phyloP scores from a whole-genome alignment of 768 basidiomycete species.

The Hortiboletus campestris region DNA sequence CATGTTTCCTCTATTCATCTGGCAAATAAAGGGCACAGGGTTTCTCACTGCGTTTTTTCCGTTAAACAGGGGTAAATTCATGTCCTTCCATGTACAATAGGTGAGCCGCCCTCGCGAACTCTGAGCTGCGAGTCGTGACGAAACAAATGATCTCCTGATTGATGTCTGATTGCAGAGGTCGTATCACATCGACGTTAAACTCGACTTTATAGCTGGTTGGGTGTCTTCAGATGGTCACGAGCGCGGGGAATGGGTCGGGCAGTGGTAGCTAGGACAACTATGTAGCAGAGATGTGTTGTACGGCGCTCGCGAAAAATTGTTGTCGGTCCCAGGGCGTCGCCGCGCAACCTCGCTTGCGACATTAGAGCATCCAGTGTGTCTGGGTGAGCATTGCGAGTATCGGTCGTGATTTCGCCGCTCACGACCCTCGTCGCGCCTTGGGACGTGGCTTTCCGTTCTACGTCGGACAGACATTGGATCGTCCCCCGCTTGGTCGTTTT shows the following conservation, averaged over 20 bases:
- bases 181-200: background rate
- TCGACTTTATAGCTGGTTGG: background rate
- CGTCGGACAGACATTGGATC: slow-evolving; percentile 15
- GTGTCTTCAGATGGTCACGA: background rate
- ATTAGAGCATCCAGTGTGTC: slow-evolving; percentile 14
- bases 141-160: slow-evolving; percentile 11
- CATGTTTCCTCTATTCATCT: background rate
- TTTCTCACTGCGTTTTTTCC: background rate
- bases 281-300: slow-evolving; percentile 8
- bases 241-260: background rate
- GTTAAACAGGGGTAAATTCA: background rate
- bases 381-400: slow-evolving; percentile 20
- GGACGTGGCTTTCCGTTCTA: slow-evolving; percentile 18
- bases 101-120: background rate
- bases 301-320: slow-evolving; percentile 23
- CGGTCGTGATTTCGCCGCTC: slow-evolving; percentile 19
- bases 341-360: slow-evolving; percentile 25
- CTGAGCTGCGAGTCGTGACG: background rate
- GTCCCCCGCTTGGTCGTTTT: slow-evolving; percentile 19
- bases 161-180: slow-evolving; percentile 2
- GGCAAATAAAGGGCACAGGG: background rate
- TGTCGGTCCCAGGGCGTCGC: slow-evolving; percentile 18
- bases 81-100: background rate
- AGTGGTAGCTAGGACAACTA: slow-evolving; percentile 16
- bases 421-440: slow-evolving; percentile 21